A percentile compares a stretch with the other conserved stretches of the same genome.
Evolutionary conservation across 305 asterid species (phyloP).

Genomic region (Fraxinus baroniana): DNA sequence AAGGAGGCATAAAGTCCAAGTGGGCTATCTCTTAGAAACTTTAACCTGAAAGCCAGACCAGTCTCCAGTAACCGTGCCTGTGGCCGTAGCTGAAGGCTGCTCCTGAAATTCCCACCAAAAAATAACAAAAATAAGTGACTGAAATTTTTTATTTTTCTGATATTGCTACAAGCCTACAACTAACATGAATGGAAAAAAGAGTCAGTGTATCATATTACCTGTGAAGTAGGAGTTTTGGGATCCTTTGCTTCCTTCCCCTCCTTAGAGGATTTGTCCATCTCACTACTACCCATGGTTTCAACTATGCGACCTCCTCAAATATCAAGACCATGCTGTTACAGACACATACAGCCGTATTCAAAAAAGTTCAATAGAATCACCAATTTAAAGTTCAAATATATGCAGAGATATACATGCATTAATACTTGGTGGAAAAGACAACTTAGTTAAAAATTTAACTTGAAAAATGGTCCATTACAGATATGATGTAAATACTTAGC

Average conservation of each 20-base stretch:
- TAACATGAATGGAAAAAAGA: not conserved
- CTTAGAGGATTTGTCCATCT: constrained; percentile 45
- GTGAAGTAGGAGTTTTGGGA: constrained; percentile 62
- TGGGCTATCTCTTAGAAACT: constrained; percentile 9
- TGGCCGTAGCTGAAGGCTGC: constrained; percentile 54
- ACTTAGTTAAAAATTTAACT: not conserved
- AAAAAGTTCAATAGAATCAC: not conserved
- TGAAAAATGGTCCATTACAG: not conserved
- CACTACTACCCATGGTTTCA: constrained; percentile 48
- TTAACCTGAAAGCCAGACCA: constrained; percentile 95
- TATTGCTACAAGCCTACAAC: not conserved
- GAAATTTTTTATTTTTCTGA: not conserved
- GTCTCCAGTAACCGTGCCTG: constrained; percentile 67
- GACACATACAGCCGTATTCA: not conserved
- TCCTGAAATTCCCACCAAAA: constrained; percentile 50
- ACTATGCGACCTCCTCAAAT: constrained; percentile 23
- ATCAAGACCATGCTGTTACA: constrained; percentile 33
- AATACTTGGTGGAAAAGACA: not conserved
- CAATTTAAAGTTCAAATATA: not conserved
- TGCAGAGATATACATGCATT: not conserved
- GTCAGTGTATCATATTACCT: constrained; percentile 40
- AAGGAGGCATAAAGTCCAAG: constrained; percentile 14
- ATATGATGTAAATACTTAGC: not conserved
- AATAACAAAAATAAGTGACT: not conserved
- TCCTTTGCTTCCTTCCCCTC: constrained; percentile 79